Base-by-base conservation (phyloP, 139 green algal genomes). In the Chlorella sorokiniana region DNA sequence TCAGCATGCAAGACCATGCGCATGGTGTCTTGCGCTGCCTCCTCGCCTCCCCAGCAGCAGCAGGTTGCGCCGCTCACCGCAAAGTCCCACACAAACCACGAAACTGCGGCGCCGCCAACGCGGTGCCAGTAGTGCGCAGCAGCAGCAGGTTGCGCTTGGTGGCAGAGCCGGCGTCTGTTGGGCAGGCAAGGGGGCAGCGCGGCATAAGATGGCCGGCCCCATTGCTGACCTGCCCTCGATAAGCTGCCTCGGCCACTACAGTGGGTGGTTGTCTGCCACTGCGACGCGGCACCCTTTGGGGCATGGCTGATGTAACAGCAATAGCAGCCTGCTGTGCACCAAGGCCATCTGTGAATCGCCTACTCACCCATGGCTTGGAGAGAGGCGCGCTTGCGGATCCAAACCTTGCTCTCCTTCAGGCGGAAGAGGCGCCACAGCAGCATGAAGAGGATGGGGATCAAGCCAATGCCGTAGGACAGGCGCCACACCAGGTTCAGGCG, bases 21-120 rank as follows among this genome's bases (percentile, higher is more conserved):
- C n/a, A n/a, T n/a, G n/a, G n/a, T n/a, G n/a, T n/a, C n/a, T n/a
- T n/a, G n/a, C n/a, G n/a, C n/a, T n/a, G n/a, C n/a, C n/a, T n/a
- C n/a, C n/a, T n/a, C n/a, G n/a, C n/a, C n/a, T n/a, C n/a, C n/a
- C n/a, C n/a, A n/a, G n/a, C n/a, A n/a, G n/a, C n/a, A n/a, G n/a
- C n/a, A n/a, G 52, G 52, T 61, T 22, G 9, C 20, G 4, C 1
- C 33, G 33, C 64, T 71, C 64, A 71, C 67, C 91, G 61, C 86
- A 69, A 93, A 92, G 79, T 92, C 86, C 74, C 77, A 86, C 3
- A 91, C 83, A 48, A 91, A 84, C 88, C 89, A 92, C 56, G 44
- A 77, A 4, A 86, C 62, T 5, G 74, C 71, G 7, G 80, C 76
- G 40, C 52, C 85, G 11, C 77, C 25, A 1, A 90, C 51, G 35